A percentile compares a stretch with the other conserved stretches of the same genome.
phyloP scores from a whole-genome alignment of 805 yeast genomes.

The Spathaspora boniae region DNA sequence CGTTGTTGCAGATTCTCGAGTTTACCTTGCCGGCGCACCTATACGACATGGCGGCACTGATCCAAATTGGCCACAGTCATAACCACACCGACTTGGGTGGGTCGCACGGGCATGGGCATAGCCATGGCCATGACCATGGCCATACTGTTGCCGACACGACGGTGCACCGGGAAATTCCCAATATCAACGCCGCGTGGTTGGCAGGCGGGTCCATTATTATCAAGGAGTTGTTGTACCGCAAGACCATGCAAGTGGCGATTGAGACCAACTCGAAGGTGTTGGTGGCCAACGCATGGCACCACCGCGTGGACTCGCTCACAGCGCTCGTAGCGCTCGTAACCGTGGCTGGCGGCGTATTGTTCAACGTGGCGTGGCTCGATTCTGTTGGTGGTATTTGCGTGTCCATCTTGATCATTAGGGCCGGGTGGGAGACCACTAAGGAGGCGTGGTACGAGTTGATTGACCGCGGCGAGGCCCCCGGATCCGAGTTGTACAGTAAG shows the following conservation, averaged over 20 bases:
- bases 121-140: slow-evolving; percentile 20
- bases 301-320: slow-evolving; percentile 89
- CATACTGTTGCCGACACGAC: slow-evolving; percentile 13
- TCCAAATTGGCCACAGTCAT: slow-evolving; percentile 52
- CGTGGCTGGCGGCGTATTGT: slow-evolving; percentile 77
- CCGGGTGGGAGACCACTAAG: slow-evolving; percentile 75
- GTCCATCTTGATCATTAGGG: slow-evolving; percentile 74
- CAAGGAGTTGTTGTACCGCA: slow-evolving; percentile 84
- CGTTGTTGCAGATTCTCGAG: slow-evolving; percentile 63
- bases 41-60: slow-evolving; percentile 48
- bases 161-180: slow-evolving; percentile 27
- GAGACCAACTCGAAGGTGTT: slow-evolving; percentile 81
- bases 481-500: slow-evolving; percentile 46
- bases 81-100: slow-evolving; percentile 32
- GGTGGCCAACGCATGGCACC: slow-evolving; percentile 98
- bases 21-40: slow-evolving; percentile 62
- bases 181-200: slow-evolving; percentile 93
- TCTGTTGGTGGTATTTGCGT: slow-evolving; percentile 90
- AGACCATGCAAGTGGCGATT: slow-evolving; percentile 77
- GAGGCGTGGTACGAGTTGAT: slow-evolving; percentile 71
- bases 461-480: slow-evolving; percentile 61
- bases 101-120: slow-evolving; percentile 24
- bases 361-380: slow-evolving; percentile 80
- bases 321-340: slow-evolving; percentile 87
- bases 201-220: slow-evolving; percentile 85